phyloP scores from a whole-genome alignment of 1,139 yeast species.

The Debaryomycetaceae sp. region DNA sequence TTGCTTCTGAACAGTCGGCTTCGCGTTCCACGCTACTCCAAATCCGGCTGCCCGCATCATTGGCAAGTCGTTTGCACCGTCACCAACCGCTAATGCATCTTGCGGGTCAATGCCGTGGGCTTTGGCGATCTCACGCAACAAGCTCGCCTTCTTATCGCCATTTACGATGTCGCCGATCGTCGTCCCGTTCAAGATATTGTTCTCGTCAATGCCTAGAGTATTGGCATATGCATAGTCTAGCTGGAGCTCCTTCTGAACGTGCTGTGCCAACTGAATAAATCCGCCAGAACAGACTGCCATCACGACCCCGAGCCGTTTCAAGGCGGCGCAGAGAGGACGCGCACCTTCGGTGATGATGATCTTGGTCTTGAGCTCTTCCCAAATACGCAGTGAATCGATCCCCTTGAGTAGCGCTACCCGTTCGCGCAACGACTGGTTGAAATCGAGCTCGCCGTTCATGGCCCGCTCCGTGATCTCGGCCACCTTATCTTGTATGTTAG shows the following conservation, averaged over 20 bases:
- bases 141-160: slow-evolving; percentile 70
- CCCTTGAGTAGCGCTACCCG: slow-evolving; percentile 77
- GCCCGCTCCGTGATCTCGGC: slow-evolving; percentile 84
- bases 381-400: slow-evolving; percentile 57
- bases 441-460: slow-evolving; percentile 95
- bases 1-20: slow-evolving; percentile 71
- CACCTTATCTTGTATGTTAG: slow-evolving; percentile 67
- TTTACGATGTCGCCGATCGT: slow-evolving; percentile 74
- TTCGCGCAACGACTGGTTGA: slow-evolving; percentile 65
- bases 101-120: slow-evolving; percentile 48
- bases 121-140: slow-evolving; percentile 56
- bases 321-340: slow-evolving; percentile 48
- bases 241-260: slow-evolving; percentile 55
- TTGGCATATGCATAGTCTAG: slow-evolving; percentile 90
- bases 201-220: slow-evolving; percentile 45
- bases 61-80: slow-evolving; percentile 89
- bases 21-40: slow-evolving; percentile 97
- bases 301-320: slow-evolving; percentile 52
- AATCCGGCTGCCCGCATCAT: slow-evolving; percentile 93
- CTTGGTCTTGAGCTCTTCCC: slow-evolving; percentile 68
- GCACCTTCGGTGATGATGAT: slow-evolving; percentile 80
- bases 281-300: slow-evolving; percentile 94
- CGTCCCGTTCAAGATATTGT: slow-evolving; percentile 49
- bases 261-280: slow-evolving; percentile 76
- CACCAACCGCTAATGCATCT: slow-evolving; percentile 81